These are phyloP conservation scores for Acanthamoeba castellanii DNA, from an alignment of 208 protist genomes.

Conservation along the genomic window DNA sequence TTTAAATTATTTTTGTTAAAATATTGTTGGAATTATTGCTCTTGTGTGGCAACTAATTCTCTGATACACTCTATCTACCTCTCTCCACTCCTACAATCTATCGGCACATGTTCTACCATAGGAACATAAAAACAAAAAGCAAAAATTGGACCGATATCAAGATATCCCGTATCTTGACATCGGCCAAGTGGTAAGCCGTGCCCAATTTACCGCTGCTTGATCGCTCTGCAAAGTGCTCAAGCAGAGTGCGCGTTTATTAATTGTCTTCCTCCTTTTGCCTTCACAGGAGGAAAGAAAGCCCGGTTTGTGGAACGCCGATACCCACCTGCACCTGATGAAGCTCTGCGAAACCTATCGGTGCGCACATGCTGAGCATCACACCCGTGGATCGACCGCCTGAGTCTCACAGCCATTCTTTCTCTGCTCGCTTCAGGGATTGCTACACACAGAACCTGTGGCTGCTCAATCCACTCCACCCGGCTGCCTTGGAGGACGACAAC, in stretches of 20 bases:
- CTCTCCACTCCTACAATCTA: no score
- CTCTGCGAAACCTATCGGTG: slow-evolving; percentile 33
- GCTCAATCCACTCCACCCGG: slow-evolving; percentile 26
- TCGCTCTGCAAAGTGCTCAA: not conserved
- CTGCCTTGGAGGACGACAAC: slow-evolving; percentile 50
- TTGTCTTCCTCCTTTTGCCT: not conserved
- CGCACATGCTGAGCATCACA: no score
- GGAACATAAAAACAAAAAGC: not conserved
- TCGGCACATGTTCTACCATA: not conserved
- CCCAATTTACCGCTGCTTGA: not conserved
- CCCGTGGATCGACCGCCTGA: no score
- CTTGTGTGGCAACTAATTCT: no score
- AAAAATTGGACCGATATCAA: not conserved
- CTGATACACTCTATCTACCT: no score
- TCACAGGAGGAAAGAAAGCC: not conserved
- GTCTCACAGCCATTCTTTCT: not conserved
- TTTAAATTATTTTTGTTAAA: no score
- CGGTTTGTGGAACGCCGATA: slow-evolving; percentile 53
- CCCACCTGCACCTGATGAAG: slow-evolving; percentile 50
- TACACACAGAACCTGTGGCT: slow-evolving; percentile 47
- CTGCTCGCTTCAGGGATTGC: not conserved
- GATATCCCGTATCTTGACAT: not conserved
- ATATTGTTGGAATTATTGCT: no score
- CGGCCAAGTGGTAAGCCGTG: not conserved
- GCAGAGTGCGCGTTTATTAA: not conserved